Evolutionary conservation across 106 monocot genomes (phyloP).

Genomic region (Gastrodia elata): DNA sequence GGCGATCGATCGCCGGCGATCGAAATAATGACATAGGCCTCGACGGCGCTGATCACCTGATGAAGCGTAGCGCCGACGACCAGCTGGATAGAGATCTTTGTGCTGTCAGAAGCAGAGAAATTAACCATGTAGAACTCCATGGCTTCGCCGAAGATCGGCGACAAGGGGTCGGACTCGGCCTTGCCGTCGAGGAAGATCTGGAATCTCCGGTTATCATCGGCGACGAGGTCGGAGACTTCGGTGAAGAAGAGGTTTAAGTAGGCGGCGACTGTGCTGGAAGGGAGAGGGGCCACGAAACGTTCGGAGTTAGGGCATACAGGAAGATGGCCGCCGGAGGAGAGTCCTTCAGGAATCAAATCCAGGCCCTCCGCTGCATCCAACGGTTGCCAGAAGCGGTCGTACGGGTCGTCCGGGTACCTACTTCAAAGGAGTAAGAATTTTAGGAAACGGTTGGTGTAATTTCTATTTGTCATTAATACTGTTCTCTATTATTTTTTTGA

Average conservation of each 20-base stretch:
- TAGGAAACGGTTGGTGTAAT: too few species aligned
- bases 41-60: constrained; percentile 4
- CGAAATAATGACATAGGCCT: not conserved
- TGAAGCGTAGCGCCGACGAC: not conserved
- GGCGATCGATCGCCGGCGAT: not conserved
- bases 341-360: not conserved
- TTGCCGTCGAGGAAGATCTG: not conserved
- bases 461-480: too few species aligned
- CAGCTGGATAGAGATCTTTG: not conserved
- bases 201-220: not conserved
- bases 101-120: not conserved
- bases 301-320: not conserved
- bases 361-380: not conserved
- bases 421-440: too few species aligned
- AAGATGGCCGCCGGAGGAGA: not conserved
- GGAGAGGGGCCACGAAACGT: not conserved
- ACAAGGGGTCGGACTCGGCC: not conserved
- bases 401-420: constrained; percentile 3
- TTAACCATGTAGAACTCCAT: not conserved
- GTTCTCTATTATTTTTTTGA: too few species aligned
- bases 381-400: not conserved
- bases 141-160: not conserved
- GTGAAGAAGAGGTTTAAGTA: constrained; percentile 6
- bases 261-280: not conserved
- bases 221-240: not conserved